phyloP scores from a whole-genome alignment of 495 filamentous ascomycete genomes.

The Neurospora tetraspora region DNA sequence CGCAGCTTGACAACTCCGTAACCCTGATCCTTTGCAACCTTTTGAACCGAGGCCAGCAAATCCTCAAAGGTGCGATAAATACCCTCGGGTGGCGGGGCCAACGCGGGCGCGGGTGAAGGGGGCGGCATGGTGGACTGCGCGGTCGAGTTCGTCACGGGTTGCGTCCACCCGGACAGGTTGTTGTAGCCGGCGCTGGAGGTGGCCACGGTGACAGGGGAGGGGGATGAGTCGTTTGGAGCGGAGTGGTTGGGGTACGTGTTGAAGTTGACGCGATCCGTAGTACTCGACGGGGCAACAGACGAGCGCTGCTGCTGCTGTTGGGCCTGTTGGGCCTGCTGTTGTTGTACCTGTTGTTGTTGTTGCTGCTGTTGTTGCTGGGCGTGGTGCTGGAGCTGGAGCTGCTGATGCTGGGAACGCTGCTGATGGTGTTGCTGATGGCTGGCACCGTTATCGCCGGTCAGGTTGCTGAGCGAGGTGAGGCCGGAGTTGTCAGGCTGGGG shows the following conservation, averaged over 20 bases:
- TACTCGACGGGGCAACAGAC: slow-evolving; percentile 10
- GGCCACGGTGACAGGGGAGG: slow-evolving; percentile 28
- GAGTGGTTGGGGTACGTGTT: slow-evolving; percentile 24
- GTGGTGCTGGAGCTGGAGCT: slow-evolving; percentile 8
- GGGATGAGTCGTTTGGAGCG: slow-evolving; percentile 21
- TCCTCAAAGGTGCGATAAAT: slow-evolving; percentile 38
- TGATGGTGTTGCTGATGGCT: slow-evolving; percentile 9
- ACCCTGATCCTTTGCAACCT: slow-evolving; percentile 38
- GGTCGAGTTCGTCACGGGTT: slow-evolving; percentile 14
- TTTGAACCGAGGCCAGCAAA: slow-evolving; percentile 32
- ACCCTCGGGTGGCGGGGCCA: slow-evolving; percentile 38
- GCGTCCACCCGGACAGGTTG: slow-evolving; percentile 16
- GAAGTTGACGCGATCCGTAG: slow-evolving; percentile 20
- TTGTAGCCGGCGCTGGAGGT: slow-evolving; percentile 21
- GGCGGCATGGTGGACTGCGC: slow-evolving; percentile 20
- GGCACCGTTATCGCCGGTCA: slow-evolving; percentile 12
- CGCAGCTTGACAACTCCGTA: slow-evolving; percentile 42
- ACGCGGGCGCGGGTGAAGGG: slow-evolving; percentile 21
- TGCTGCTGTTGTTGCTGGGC: slow-evolving; percentile 9
- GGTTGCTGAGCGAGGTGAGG: slow-evolving; percentile 14
- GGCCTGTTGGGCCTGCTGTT: slow-evolving; percentile 10
- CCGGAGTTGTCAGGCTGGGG: slow-evolving; percentile 16
- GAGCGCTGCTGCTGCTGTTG: slow-evolving; percentile 19
- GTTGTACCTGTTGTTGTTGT: slow-evolving; percentile 9
- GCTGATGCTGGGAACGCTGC: slow-evolving; percentile 12